A percentile compares a stretch with the other conserved stretches of the same genome.
Evolutionary conservation across 73 alveolate genomes (phyloP).

Genomic region (Paraurostyla sp.): DNA sequence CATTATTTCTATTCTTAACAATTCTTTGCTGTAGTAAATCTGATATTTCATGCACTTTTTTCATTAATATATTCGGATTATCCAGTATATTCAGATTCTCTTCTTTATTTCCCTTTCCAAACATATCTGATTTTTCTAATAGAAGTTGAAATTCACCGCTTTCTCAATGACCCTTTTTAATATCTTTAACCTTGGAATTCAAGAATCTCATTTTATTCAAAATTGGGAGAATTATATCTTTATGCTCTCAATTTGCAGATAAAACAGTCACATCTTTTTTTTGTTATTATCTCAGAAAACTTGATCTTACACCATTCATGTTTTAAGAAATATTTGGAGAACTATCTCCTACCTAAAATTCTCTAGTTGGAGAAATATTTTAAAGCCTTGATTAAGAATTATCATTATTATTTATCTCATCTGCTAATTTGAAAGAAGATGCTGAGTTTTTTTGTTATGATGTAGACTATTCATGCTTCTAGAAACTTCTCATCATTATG

Average conservation of each 20-base stretch:
- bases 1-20: not conserved
- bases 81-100: not conserved
- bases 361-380: no score
- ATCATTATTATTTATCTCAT: no score
- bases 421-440: no score
- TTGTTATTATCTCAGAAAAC: not conserved
- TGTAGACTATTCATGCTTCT: not conserved
- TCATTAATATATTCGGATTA: constrained; percentile 22
- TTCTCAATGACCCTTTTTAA: not conserved
- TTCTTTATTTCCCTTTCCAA: not conserved
- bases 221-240: constrained; percentile 2
- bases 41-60: constrained; percentile 18
- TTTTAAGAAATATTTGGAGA: no score
- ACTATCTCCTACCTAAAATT: no score
- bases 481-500: no score
- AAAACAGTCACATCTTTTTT: not conserved
- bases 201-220: constrained; percentile 12
- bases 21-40: not conserved
- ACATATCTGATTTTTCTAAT: constrained; percentile 5
- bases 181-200: not conserved
- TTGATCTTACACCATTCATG: no score
- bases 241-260: not conserved
- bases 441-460: no score
- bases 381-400: no score
- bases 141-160: constrained; percentile 1